These are phyloP conservation scores for Flaveria ramosissima DNA, from an alignment of 129 eudicot genomes.

Conservation along the genomic window DNA sequence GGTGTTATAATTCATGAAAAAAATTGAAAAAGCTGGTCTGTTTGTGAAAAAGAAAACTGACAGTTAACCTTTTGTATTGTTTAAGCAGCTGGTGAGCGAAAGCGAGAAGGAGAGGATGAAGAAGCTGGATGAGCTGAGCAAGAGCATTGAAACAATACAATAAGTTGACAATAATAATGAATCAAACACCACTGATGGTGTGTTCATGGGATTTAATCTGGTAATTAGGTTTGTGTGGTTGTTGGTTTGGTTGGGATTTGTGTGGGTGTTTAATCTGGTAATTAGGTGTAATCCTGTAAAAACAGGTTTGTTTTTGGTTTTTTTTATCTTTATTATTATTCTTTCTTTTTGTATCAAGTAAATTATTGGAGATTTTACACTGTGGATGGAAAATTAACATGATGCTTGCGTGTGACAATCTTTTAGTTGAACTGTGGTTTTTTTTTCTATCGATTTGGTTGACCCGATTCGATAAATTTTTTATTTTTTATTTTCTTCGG, in stretches of 20 bases:
- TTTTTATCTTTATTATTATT: constrained; percentile 23
- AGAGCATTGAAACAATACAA: constrained; percentile 70
- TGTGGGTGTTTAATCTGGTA: constrained; percentile 29
- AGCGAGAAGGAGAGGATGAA: constrained; percentile 90
- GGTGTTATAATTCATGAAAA: constrained; percentile 25
- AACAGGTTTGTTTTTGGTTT: constrained; percentile 54
- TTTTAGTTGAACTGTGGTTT: too few species aligned
- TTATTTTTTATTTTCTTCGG: too few species aligned
- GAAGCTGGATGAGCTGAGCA: constrained; percentile 92
- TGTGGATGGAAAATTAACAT: constrained; percentile 5
- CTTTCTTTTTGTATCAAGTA: constrained; percentile 19
- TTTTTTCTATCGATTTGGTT: too few species aligned
- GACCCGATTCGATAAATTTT: too few species aligned
- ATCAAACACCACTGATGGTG: constrained; percentile 18
- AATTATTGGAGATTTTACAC: background rate
- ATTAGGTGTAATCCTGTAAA: constrained; percentile 38
- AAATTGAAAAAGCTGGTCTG: background rate
- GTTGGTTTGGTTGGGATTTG: constrained; percentile 56
- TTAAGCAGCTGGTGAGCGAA: constrained; percentile 86
- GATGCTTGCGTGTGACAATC: too few species aligned
- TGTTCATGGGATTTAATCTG: constrained; percentile 29
- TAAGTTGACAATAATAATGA: constrained; percentile 27
- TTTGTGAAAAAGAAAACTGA: background rate
- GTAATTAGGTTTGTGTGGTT: constrained; percentile 62
- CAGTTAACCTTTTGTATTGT: constrained; percentile 21